These are phyloP conservation scores for Pistacia vera DNA, from an alignment of 345 rosid species.

Conservation along the genomic window DNA sequence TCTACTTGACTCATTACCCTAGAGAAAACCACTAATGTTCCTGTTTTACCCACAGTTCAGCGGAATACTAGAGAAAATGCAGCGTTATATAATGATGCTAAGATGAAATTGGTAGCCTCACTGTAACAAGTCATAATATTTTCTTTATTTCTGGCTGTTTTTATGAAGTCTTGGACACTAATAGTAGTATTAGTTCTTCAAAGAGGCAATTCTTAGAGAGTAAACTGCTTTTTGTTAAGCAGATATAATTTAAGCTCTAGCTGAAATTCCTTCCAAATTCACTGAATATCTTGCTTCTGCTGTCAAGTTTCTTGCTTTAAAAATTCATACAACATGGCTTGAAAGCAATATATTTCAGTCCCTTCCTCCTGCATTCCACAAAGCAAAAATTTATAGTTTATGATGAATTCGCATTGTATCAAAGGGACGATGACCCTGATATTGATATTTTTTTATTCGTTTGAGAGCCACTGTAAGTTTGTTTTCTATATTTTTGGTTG, in stretches of 20 bases:
- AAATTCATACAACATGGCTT: not conserved
- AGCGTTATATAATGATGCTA: not conserved
- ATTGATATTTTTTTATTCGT: too few relatives aligned
- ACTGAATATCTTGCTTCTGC: not conserved
- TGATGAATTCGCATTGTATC: too few relatives aligned
- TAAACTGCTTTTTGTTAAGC: too few relatives aligned
- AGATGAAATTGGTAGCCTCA: not conserved
- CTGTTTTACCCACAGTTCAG: too few relatives aligned
- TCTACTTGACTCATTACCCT: too few relatives aligned
- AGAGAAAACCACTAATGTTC: too few relatives aligned
- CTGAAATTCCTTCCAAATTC: not conserved
- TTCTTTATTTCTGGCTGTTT: not conserved
- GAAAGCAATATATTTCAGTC: not conserved
- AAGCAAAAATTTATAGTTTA: not conserved
- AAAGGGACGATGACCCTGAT: too few relatives aligned
- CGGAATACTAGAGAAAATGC: not conserved
- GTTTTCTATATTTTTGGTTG: not conserved
- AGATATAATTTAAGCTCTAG: too few relatives aligned
- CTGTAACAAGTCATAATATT: not conserved
- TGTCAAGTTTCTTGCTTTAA: not conserved
- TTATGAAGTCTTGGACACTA: not conserved
- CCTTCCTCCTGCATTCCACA: not conserved
- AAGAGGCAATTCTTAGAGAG: too few relatives aligned
- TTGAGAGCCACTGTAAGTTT: too few relatives aligned
- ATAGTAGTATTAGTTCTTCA: not conserved